phyloP scores from a whole-genome alignment of 208 protist genomes.

The Leishmania tropica region DNA sequence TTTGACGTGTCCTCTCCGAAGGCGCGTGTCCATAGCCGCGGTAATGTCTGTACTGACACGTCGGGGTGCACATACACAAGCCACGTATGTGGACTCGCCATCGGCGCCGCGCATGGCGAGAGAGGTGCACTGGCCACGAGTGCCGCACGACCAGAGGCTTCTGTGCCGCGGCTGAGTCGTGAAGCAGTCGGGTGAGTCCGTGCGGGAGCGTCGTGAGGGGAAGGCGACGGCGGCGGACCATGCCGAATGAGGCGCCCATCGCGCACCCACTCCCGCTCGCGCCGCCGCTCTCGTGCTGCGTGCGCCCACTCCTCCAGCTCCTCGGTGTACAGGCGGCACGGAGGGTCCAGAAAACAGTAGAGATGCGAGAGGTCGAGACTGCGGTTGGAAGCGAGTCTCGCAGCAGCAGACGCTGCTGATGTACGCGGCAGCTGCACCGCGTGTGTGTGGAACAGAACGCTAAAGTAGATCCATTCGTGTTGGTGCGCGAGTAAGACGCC shows the following conservation, averaged over 20 bases:
- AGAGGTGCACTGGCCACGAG: not conserved
- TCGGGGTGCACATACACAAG: slow-evolving; percentile 29
- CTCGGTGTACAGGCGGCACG: slow-evolving; percentile 11
- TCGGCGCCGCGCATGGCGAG: not conserved
- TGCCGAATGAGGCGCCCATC: not conserved
- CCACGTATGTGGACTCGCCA: slow-evolving; percentile 14
- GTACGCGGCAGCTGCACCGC: not conserved
- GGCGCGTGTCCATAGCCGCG: slow-evolving; percentile 2
- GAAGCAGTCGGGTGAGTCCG: not conserved
- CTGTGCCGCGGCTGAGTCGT: not conserved
- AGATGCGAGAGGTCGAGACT: slow-evolving; percentile 12
- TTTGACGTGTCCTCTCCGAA: not conserved
- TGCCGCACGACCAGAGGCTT: not conserved
- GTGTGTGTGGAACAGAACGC: slow-evolving; percentile 32
- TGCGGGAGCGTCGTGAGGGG: no score
- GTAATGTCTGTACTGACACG: not conserved
- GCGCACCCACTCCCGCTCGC: not conserved
- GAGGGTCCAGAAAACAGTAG: slow-evolving; percentile 24
- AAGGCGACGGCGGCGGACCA: not conserved
- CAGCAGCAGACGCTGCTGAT: not conserved
- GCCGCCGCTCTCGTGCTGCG: not conserved
- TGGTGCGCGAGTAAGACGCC: slow-evolving; percentile 39
- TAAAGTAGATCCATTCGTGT: slow-evolving; percentile 39
- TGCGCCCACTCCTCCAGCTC: slow-evolving; percentile 14
- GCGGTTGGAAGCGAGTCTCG: not conserved